A percentile compares a stretch with the other conserved stretches of the same genome.
These are phyloP conservation scores for Fragaria iinumae DNA, from an alignment of 306 rosid genomes.

Conservation along the genomic window DNA sequence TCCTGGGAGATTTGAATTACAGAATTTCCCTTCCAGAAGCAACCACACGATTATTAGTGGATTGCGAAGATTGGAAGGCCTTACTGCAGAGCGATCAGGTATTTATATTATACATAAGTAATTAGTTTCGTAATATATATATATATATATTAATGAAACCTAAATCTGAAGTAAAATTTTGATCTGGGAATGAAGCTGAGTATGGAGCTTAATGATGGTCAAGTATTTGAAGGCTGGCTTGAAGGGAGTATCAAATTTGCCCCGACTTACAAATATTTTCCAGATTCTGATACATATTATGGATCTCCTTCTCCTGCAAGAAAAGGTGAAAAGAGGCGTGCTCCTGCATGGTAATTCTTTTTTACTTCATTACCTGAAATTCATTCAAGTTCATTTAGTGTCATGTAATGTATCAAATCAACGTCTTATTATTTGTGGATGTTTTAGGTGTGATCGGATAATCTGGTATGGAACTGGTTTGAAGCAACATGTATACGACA, in stretches of 20 bases:
- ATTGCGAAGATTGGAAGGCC: constrained; percentile 51
- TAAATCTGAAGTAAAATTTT: neutral
- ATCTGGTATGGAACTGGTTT: constrained; percentile 70
- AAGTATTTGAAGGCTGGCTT: constrained; percentile 64
- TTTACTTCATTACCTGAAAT: neutral
- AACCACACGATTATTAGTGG: constrained; percentile 58
- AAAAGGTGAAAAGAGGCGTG: constrained; percentile 52
- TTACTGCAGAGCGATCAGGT: constrained; percentile 84
- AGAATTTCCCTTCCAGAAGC: constrained; percentile 77
- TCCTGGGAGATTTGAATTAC: constrained; percentile 90
- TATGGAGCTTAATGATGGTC: constrained; percentile 56
- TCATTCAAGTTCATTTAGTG: neutral
- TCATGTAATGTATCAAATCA: neutral
- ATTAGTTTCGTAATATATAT: neutral
- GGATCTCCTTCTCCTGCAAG: constrained; percentile 42
- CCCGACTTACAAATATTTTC: constrained; percentile 85
- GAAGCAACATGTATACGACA: constrained; percentile 57
- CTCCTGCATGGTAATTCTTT: constrained; percentile 78
- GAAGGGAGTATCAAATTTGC: constrained; percentile 74
- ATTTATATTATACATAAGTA: neutral
- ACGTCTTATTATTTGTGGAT: neutral
- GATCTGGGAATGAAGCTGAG: constrained; percentile 54
- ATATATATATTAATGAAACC: neutral
- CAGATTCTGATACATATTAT: constrained; percentile 66
- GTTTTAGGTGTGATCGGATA: constrained; percentile 79